phyloP scores from a whole-genome alignment of 441 rosid genomes.

The Pelargonium australe region DNA sequence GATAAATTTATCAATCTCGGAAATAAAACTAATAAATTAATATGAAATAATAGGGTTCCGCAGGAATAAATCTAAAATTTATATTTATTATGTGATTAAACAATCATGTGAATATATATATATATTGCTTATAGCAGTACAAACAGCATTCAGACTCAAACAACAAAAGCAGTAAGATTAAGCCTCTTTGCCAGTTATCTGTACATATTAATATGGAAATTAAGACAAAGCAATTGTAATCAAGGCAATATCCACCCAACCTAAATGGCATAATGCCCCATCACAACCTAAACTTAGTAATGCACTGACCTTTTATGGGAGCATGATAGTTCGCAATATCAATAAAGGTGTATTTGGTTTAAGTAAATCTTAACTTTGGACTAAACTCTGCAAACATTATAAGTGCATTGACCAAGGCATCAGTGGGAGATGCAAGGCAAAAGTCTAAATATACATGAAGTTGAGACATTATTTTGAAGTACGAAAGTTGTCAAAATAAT shows the following conservation, averaged over 20 bases:
- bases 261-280: neutral
- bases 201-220: neutral
- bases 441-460: neutral
- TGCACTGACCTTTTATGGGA: neutral
- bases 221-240: neutral
- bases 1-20: neutral
- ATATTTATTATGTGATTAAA: neutral
- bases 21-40: neutral
- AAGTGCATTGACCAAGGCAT: constrained; percentile 3
- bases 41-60: neutral
- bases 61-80: neutral
- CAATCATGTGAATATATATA: constrained; percentile 1
- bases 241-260: too few relatives aligned
- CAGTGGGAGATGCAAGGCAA: neutral
- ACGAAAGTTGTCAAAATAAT: constrained; percentile 5
- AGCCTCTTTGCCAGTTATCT: neutral
- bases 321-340: neutral
- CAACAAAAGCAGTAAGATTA: constrained; percentile 1
- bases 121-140: neutral
- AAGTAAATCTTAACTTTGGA: neutral
- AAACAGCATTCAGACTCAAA: constrained; percentile 1
- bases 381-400: neutral
- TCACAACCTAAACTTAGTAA: neutral
- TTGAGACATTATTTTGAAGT: neutral
- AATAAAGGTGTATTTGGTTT: neutral